A percentile compares a stretch with the other conserved stretches of the same genome.
Evolutionary conservation across 164 flowering plant genomes (phyloP).

Genomic region (Protea cynaroides): DNA sequence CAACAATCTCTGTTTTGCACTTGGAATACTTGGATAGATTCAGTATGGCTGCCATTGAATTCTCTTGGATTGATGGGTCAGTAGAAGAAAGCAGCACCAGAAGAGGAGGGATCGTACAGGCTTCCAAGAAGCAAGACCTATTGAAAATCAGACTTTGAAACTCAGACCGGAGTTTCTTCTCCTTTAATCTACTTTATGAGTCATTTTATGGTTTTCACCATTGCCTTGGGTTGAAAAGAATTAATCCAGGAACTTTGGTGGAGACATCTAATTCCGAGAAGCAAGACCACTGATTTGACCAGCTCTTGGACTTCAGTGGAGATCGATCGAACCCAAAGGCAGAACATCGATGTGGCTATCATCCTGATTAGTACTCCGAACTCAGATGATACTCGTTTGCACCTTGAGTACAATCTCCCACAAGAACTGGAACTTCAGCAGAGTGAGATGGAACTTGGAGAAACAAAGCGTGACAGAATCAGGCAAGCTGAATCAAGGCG

Average conservation of each 20-base stretch:
- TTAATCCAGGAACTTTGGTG: no score
- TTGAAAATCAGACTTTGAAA: no score
- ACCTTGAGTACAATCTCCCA: constrained; percentile 60
- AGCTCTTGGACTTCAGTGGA: constrained; percentile 55
- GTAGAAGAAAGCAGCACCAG: constrained; percentile 38
- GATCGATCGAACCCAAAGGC: constrained; percentile 39
- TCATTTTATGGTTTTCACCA: no score
- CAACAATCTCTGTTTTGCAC: constrained; percentile 36
- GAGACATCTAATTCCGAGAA: no score
- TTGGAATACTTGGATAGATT: constrained; percentile 63
- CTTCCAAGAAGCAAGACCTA: constrained; percentile 52
- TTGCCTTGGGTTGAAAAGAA: no score
- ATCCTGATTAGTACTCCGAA: constrained; percentile 35
- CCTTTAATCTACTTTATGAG: no score
- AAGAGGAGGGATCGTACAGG: constrained; percentile 42
- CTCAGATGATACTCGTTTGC: constrained; percentile 34
- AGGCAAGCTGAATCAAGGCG: constrained; percentile 6
- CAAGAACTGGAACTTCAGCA: constrained; percentile 53
- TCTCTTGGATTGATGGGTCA: constrained; percentile 46
- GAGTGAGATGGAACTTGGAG: constrained; percentile 67
- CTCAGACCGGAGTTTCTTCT: no score
- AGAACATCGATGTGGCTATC: constrained; percentile 58
- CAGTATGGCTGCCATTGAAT: constrained; percentile 54
- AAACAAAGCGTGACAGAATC: constrained; percentile 41
- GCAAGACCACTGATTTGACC: constrained; percentile 55